Base-by-base conservation (phyloP, 768 basidiomycete genomes). In the Phylloporus sp. region DNA sequence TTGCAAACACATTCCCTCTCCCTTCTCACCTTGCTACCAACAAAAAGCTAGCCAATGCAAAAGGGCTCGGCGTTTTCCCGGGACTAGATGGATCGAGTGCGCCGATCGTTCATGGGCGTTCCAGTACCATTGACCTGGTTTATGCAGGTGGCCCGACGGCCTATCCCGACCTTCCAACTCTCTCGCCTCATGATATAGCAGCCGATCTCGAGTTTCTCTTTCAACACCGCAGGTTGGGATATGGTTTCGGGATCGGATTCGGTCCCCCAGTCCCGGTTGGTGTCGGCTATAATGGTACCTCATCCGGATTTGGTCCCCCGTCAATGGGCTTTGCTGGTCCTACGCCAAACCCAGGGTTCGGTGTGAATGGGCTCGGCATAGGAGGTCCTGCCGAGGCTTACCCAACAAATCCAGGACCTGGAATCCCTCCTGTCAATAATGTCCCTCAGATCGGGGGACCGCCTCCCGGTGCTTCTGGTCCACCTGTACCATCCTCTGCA, bases 1-100 rank as follows among this genome's bases (percentile, higher is more conserved):
- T 88, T 24, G 67, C 82, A 56, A 82, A 80, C 53, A 70, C 77
- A 13, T 72, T 77, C 48, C 79, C 82, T 1, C 75, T 79, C 43
- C 69, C 67, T 4, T 61, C 60, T 37, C 51, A 54, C 28, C 57
- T 46, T 42, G 56, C 54, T 42, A 49, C 50, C 26, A 59, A 49
- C 50, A 63, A 54, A 38, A 52, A 34, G 31, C 32, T 44, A 48
- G 62, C 42, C 42, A 56, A 21, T 22, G 31, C 49, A 32, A 60
- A 46, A 20, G 57, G 51, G 44, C 44, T 62, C 15, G 36, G 54
- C 5, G 24, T 53, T 14, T 55, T 48, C 27, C 49, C 58, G 7
- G 55, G 53, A 4, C 36, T 64, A 14, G 57, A 55, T 37, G 57
- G 59, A 36, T 42, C 54, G 33, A 23, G 62, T 59, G 43, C 26